Base-by-base conservation (phyloP, 2,329 filamentous ascomycete genomes). In the Keithomyces neogunnii region DNA sequence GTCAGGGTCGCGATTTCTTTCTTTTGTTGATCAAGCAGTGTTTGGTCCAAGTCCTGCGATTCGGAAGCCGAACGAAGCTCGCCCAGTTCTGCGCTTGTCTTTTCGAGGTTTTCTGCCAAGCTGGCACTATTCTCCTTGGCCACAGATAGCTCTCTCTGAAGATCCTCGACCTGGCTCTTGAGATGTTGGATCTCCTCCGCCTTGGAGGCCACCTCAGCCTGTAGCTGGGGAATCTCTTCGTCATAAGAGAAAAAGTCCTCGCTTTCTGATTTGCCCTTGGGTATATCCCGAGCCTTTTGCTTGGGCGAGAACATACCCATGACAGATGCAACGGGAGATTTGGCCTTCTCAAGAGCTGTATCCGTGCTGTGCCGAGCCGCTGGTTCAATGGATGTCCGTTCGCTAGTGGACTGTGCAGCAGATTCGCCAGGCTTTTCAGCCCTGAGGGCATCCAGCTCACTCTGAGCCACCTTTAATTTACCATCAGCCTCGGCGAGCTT, bases 161-260 rank as follows among this genome's bases (percentile, higher is more conserved):
- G 72, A 2, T 72, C 75, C 26, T 79, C 74, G 31, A 95, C 81
- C 59, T 93, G 82, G 3, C 73, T 69, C 57, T 85, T 84, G 11
- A 97, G 78, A 45, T 76, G 78, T 49, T 82, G 78, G 38, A 93
- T 82, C 66, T 92, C 84, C 42, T 81, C 78, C 9, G 84, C 73
- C 60, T 86, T 88, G 51, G 84, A 78, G 48, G 83, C 76, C 3
- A 93, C 67, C 58, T 93, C 86, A 1, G 80, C 76, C 61, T 95
- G 86, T n/a, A 96, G 71, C 50, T 88, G 82, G 3, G 88, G 87
- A 11, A 95, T 76, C 68, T 97, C 92, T 48, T 86, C 85, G 53
- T 97, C 91, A 60, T 90, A 95, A 0, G 90, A 96, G 69, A 96
- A 96, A 68, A 96, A 86, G 47, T 95, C 88, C 56, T 91, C 87